Base-by-base conservation (phyloP, 352 stramenopile species). In the Globisporangium recalcitrans region DNA sequence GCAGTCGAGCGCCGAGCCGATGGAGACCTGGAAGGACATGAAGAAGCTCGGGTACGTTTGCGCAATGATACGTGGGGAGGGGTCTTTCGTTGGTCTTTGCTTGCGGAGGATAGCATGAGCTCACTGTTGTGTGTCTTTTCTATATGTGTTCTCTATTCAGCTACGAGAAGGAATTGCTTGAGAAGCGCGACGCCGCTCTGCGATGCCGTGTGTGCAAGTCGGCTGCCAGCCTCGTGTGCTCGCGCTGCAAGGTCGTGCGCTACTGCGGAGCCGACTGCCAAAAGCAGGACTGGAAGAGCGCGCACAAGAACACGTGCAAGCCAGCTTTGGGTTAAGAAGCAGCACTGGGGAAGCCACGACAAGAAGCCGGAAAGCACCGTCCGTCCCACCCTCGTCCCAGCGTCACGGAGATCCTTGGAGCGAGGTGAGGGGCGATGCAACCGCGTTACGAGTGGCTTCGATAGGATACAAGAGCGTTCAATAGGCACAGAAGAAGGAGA, bases 11-110 rank as follows among this genome's bases (percentile, higher is more conserved):
- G 85, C 85, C 36, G 86, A 95, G 73, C 82, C 85, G 16, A 84
- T 90, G 72, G 86, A 95, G 78, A 95, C 86, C 51, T 95, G 86
- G 86, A 85, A 85, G 65, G 86, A 95, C 71, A 84, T 95, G 80
- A 87, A 90, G 71, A 92, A 91, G 72, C 85, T 95, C 22, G 83
- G 86, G 81, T 95, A 74, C 53, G 81, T 72, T 40, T 57, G 13
- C 14, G 11, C 19, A 36, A 36, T 9, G 5, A 31, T 52, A 54
- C 38, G 54, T 38, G 31, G 54, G 60, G 16, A 49, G 57, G 40
- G 49, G 52, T 22, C 24, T 21, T 19, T 52, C 21, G 21, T 8
- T 53, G 47, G n/a, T n/a, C n/a, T n/a, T n/a, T n/a, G 21, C n/a
- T 22, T 40, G 14, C 24, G 10, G n/a, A 19, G 46, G 11, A 63